Evolutionary conservation across 1,284 basidiomycete species (phyloP).

Genomic region (Sphaerobolus stellatus): DNA sequence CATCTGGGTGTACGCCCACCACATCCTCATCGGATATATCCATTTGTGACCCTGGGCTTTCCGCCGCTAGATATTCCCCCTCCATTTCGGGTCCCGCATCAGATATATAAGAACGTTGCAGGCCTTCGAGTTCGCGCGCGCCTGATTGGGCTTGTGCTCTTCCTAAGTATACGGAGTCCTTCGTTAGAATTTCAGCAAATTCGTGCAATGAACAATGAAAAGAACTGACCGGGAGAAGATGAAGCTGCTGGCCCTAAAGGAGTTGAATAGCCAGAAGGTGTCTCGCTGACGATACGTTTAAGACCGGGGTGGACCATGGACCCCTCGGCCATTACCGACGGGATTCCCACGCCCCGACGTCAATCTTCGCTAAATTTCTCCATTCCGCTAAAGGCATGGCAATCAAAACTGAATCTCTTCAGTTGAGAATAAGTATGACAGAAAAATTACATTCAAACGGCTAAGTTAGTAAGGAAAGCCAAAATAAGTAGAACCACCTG

Average conservation of each 20-base stretch:
- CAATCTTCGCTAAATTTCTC: too few relatives aligned
- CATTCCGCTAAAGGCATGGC: too few relatives aligned
- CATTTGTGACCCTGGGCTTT: constrained; percentile 2
- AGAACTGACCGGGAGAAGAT: not conserved
- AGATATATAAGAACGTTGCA: too few relatives aligned
- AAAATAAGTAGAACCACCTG: too few relatives aligned
- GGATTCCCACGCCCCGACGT: too few relatives aligned
- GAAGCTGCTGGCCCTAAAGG: not conserved
- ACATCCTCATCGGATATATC: constrained; percentile 9
- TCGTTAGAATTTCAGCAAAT: not conserved
- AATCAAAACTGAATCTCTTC: too few relatives aligned
- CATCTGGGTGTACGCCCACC: too few relatives aligned
- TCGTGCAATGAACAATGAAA: not conserved
- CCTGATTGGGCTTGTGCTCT: not conserved
- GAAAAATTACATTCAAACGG: too few relatives aligned
- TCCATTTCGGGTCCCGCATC: not conserved
- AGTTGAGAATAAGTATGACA: too few relatives aligned
- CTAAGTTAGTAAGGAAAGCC: too few relatives aligned
- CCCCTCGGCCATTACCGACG: too few relatives aligned
- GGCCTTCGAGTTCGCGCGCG: too few relatives aligned
- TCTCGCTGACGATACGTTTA: constrained; percentile 11
- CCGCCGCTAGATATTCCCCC: not conserved
- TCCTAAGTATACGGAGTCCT: not conserved
- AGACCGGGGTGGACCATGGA: constrained; percentile 11
- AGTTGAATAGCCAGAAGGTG: not conserved